Percentiles rank a stretch among this genome's conserved stretches.
Conservation (phyloP, 495 filamentous ascomycete genomes). For the Penicillium salamii region DNA sequence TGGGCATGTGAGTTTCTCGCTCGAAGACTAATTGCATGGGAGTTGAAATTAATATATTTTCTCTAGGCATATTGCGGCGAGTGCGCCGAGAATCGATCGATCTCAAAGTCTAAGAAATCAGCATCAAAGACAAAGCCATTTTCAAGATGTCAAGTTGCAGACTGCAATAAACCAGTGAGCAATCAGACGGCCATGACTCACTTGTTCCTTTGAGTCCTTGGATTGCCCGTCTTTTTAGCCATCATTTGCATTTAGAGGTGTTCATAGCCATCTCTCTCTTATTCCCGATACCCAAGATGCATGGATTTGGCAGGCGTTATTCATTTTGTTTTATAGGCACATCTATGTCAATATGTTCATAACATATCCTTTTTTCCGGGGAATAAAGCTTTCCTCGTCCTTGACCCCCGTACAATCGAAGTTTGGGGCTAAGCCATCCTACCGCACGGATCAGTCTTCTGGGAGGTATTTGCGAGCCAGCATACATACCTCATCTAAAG, state of each 20-base stretch:
- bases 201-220: conserved; percentile 41
- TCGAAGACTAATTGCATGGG: too few species aligned
- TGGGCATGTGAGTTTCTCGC: conserved; percentile 72
- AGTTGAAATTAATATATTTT: conserved; percentile 6
- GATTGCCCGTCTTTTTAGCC: background rate
- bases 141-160: conserved; percentile 49
- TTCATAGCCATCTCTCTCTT: conserved; percentile 4
- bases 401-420: too few species aligned
- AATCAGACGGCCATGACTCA: conserved; percentile 42
- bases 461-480: too few species aligned
- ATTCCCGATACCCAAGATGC: conserved; percentile 26
- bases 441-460: too few species aligned
- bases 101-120: conserved; percentile 35
- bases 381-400: too few species aligned
- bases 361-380: background rate
- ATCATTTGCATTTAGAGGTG: conserved; percentile 16
- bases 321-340: background rate
- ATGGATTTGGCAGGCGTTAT: conserved; percentile 23
- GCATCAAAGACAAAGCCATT: conserved; percentile 37
- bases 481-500: too few species aligned
- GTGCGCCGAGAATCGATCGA: conserved; percentile 54
- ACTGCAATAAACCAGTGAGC: conserved; percentile 42
- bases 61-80: conserved; percentile 75
- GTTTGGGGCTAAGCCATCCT: too few species aligned
- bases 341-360: background rate